Evolutionary conservation across 768 basidiomycete genomes (phyloP).

Genomic region (Heimioporus sp.): DNA sequence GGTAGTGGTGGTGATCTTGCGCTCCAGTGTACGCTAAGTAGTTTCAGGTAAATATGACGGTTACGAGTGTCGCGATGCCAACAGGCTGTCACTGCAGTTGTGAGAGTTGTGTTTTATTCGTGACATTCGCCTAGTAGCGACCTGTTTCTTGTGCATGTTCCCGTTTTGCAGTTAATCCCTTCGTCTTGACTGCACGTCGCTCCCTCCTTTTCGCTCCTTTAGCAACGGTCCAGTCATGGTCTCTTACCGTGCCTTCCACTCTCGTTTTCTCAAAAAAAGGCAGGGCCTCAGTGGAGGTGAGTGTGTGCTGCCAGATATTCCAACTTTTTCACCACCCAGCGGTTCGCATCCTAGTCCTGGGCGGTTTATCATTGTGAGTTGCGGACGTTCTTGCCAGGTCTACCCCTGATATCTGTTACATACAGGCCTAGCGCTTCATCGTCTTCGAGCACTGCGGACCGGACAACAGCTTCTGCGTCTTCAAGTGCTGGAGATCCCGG

Average conservation of each 20-base stretch:
- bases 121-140: too few species aligned
- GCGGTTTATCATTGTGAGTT: conserved; percentile 26
- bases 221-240: conserved; percentile 19
- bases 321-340: not conserved
- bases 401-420: conserved; percentile 4
- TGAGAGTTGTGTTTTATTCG: conserved; percentile 4
- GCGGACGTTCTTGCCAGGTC: not conserved
- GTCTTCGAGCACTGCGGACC: not conserved
- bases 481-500: not conserved
- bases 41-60: too few species aligned
- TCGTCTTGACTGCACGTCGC: conserved; percentile 11
- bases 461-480: not conserved
- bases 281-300: conserved; percentile 30
- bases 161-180: not conserved
- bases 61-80: conserved; percentile 30
- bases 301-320: conserved; percentile 1
- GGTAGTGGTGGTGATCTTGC: too few species aligned
- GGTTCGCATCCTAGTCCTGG: conserved; percentile 8
- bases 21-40: too few species aligned
- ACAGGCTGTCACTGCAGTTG: conserved; percentile 7
- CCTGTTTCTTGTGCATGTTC: conserved; percentile 8
- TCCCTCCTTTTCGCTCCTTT: conserved; percentile 24
- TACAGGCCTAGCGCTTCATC: conserved; percentile 8
- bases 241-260: conserved; percentile 11
- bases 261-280: conserved; percentile 20